These are phyloP conservation scores for Boletellus sp. DNA, from an alignment of 1,284 basidiomycete species.

Conservation along the genomic window DNA sequence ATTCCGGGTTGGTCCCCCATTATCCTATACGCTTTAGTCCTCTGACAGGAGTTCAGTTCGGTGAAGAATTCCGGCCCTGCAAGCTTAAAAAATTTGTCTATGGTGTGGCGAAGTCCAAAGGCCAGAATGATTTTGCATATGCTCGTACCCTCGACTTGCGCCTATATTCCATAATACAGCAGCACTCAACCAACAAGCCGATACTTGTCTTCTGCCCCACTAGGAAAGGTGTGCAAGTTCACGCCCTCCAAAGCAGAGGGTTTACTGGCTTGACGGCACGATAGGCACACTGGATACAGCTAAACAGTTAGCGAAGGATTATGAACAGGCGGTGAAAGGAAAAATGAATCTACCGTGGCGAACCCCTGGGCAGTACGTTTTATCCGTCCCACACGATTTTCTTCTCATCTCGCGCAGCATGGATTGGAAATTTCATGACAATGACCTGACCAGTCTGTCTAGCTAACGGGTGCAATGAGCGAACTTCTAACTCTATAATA, in stretches of 20 bases:
- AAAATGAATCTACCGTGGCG: slow-evolving; percentile 64
- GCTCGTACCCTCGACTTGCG: slow-evolving; percentile 70
- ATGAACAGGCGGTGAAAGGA: slow-evolving; percentile 50
- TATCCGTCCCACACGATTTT: neutral
- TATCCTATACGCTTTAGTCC: neutral
- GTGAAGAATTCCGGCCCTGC: slow-evolving; percentile 87
- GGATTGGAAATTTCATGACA: slow-evolving; percentile 55
- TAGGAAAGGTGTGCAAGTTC: slow-evolving; percentile 58
- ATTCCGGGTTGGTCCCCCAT: slow-evolving; percentile 56
- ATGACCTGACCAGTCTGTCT: slow-evolving; percentile 53
- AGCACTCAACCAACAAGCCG: slow-evolving; percentile 73
- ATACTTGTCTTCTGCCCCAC: slow-evolving; percentile 86
- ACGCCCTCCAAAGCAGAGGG: neutral
- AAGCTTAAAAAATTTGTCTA: slow-evolving; percentile 72
- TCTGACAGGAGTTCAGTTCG: slow-evolving; percentile 58
- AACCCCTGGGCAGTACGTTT: slow-evolving; percentile 45
- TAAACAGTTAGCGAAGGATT: slow-evolving; percentile 70
- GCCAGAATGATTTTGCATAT: slow-evolving; percentile 81
- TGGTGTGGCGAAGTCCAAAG: slow-evolving; percentile 53
- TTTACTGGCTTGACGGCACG: neutral
- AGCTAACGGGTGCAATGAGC: neutral
- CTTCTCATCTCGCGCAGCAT: slow-evolving; percentile 39
- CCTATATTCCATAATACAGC: slow-evolving; percentile 66
- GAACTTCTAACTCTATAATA: slow-evolving; percentile 25
- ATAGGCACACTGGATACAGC: slow-evolving; percentile 67